These are phyloP conservation scores for Chalciporus pseudorubinellus DNA, from an alignment of 768 basidiomycete genomes.

Conservation along the genomic window DNA sequence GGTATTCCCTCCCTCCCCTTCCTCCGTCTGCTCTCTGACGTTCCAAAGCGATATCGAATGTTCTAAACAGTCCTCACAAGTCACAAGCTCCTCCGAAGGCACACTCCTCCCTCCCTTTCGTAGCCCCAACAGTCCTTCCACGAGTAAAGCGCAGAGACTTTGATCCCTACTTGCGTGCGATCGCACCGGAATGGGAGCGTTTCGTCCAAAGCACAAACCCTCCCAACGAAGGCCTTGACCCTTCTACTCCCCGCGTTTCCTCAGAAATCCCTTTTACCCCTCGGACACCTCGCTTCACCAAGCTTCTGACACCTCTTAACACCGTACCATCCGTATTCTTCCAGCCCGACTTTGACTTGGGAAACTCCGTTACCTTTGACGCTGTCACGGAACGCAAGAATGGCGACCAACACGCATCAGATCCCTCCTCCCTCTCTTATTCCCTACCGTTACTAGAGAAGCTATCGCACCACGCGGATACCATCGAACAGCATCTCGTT, in stretches of 20 bases:
- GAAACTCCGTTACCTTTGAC: slow-evolving; percentile 74
- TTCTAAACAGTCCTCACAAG: slow-evolving; percentile 87
- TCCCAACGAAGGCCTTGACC: slow-evolving; percentile 31
- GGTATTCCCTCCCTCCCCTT: slow-evolving; percentile 47
- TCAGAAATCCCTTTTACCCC: slow-evolving; percentile 17
- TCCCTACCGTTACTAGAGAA: slow-evolving; percentile 80
- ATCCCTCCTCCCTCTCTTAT: slow-evolving; percentile 63
- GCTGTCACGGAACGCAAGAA: slow-evolving; percentile 64
- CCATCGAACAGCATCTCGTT: slow-evolving; percentile 91
- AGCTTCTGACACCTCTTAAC: slow-evolving; percentile 65
- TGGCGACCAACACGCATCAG: slow-evolving; percentile 39
- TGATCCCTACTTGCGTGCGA: slow-evolving; percentile 71
- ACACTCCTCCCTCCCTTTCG: slow-evolving; percentile 73
- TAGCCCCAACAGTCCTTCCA: slow-evolving; percentile 70
- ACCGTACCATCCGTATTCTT: slow-evolving; percentile 84
- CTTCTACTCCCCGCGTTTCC: slow-evolving; percentile 6
- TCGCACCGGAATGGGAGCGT: slow-evolving; percentile 74
- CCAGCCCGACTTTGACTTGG: slow-evolving; percentile 70
- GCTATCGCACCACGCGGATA: slow-evolving; percentile 89
- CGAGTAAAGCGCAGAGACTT: slow-evolving; percentile 83
- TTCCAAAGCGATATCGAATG: slow-evolving; percentile 83
- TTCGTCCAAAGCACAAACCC: slow-evolving; percentile 50
- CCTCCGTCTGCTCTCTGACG: slow-evolving; percentile 3
- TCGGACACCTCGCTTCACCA: slow-evolving; percentile 36
- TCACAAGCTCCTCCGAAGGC: slow-evolving; percentile 84